These are phyloP conservation scores for Paramecium tetraurelia DNA, from an alignment of 73 alveolate species.

Conservation along the genomic window DNA sequence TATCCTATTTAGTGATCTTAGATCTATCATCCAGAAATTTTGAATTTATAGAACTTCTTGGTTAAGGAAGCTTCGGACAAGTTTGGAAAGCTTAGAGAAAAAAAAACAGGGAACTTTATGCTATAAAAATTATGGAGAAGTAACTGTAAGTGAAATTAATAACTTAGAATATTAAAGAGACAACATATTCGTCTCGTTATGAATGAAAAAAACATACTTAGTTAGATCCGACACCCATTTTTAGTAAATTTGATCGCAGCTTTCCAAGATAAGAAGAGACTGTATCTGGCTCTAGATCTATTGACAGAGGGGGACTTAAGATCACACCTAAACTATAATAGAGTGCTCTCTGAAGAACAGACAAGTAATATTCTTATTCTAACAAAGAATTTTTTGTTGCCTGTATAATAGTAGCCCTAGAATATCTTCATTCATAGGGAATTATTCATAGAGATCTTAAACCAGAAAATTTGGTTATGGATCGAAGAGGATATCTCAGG, in stretches of 20 bases:
- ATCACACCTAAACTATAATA: constrained; percentile 77
- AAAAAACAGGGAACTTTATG: constrained; percentile 67
- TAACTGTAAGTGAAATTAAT: background rate
- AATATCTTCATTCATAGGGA: constrained; percentile 88
- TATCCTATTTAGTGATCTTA: background rate
- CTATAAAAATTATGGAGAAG: constrained; percentile 82
- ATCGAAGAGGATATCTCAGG: constrained; percentile 82
- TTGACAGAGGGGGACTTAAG: constrained; percentile 95
- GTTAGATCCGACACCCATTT: background rate
- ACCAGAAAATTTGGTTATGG: constrained; percentile 96
- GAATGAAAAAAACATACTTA: background rate
- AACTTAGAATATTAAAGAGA: background rate
- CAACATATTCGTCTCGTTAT: background rate
- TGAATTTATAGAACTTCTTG: constrained; percentile 18
- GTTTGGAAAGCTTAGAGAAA: constrained; percentile 85
- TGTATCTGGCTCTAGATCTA: constrained; percentile 86
- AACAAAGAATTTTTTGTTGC: constrained; percentile 80
- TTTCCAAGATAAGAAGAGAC: constrained; percentile 87
- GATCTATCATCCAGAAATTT: background rate
- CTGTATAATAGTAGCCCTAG: constrained; percentile 87
- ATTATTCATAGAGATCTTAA: constrained; percentile 95
- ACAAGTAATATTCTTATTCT: constrained; percentile 46
- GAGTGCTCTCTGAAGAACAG: constrained; percentile 87
- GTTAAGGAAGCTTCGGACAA: constrained; percentile 54
- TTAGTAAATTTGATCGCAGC: constrained; percentile 85